Base-by-base conservation (phyloP, 768 basidiomycete genomes). In the Agrocybe pediades region DNA sequence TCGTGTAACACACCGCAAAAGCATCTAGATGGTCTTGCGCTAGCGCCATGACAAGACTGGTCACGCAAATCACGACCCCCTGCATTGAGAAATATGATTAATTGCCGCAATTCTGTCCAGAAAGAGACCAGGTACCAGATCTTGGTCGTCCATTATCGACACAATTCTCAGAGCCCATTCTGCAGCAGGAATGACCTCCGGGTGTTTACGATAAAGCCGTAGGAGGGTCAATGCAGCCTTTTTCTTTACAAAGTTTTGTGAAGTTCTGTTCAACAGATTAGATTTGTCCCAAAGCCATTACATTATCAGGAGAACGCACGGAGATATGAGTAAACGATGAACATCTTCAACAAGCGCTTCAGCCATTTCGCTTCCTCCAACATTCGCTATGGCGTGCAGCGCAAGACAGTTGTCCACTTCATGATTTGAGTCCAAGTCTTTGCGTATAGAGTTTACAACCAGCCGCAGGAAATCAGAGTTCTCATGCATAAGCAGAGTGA, bases 281-380 rank as follows among this genome's bases (percentile, higher is more conserved):
- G 51, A 45, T 11, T 39, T 17, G 29, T 26, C 46, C n/a, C 23
- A 33, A n/a, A 26, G 17, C 9, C 9, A 26, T 1, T 2, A 21
- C 16, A 33, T 2, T 13, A n/a, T 27, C 44, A 46, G 26, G 48
- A 21, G 20, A 25, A 72, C 81, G 63, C 66, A 98, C 96, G 93
- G 92, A 56, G 93, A 96, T 60, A 99, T 98, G 47, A 99, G 77
- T 19, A 97, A 74, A 44, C 95, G 83, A 71, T 98, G 96, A 1
- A 99, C 97, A 63, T 96, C 95, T 63, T 92, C 92, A 9, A 83
- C 86, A 41, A 99, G 78, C 6, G 95, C 89, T 67, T 99, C 97
- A 7, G 97, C 96, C 94, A 99, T 99, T 71, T 98, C 97, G 63
- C 89, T 90, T 39, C 95, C 92, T 42, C 97, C 97, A 20, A 99